Evolutionary conservation across 2,329 filamentous ascomycete genomes (phyloP).

Genomic region (Microdochium trichocladiopsis): DNA sequence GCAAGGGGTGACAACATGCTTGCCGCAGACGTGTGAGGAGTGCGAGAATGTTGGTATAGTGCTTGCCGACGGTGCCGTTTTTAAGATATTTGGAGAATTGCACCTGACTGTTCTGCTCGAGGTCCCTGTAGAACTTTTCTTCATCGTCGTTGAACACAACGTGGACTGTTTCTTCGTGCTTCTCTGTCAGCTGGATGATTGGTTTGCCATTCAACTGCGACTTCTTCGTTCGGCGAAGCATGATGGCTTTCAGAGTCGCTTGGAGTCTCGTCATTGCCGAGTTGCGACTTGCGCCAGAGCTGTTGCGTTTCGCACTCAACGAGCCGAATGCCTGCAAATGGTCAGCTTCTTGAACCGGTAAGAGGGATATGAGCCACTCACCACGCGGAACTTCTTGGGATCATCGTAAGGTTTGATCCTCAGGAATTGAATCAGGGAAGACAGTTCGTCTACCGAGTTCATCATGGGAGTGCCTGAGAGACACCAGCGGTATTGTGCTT

Average conservation of each 20-base stretch:
- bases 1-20: constrained; percentile 72
- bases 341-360: constrained; percentile 8
- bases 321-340: constrained; percentile 30
- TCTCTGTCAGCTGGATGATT: constrained; percentile 61
- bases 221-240: constrained; percentile 76
- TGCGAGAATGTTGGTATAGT: constrained; percentile 74
- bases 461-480: constrained; percentile 84
- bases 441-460: constrained; percentile 75
- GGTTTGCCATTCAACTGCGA: constrained; percentile 74
- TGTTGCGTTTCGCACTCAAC: constrained; percentile 15
- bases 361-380: constrained; percentile 22
- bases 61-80: constrained; percentile 58
- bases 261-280: constrained; percentile 68
- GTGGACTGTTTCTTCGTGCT: constrained; percentile 53
- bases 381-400: constrained; percentile 52
- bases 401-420: constrained; percentile 68
- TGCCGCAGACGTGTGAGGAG: constrained; percentile 69
- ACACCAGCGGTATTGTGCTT: constrained; percentile 60
- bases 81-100: constrained; percentile 73
- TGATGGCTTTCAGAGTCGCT: constrained; percentile 68
- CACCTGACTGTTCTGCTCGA: constrained; percentile 61
- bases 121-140: constrained; percentile 51
- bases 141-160: constrained; percentile 64
- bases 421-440: constrained; percentile 70
- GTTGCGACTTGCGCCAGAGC: constrained; percentile 37